Percentiles rank a stretch among this genome's conserved stretches.
phyloP scores from a whole-genome alignment of 2,329 filamentous ascomycete species.

The Aspergillus sergii region DNA sequence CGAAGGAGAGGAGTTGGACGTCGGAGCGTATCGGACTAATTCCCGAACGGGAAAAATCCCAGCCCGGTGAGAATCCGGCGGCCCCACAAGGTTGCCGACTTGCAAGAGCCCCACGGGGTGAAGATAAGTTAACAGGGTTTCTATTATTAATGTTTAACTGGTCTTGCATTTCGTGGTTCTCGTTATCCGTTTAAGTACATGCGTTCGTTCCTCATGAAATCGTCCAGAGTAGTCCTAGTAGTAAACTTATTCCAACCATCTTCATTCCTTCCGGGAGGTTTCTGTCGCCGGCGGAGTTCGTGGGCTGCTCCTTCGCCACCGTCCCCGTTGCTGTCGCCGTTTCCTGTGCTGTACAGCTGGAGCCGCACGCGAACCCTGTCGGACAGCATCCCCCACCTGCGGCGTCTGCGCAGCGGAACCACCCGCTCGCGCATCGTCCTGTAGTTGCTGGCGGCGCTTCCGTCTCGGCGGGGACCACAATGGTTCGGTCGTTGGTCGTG shows the following conservation, averaged over 20 bases:
- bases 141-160: neutral
- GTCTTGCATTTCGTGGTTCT: neutral
- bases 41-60: conserved; percentile 15
- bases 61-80: neutral
- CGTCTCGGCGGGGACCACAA: conserved; percentile 63
- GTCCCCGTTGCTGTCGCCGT: conserved; percentile 58
- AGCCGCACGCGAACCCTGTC: conserved; percentile 71
- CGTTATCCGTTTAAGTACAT: neutral
- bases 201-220: neutral
- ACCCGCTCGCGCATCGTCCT: conserved; percentile 71
- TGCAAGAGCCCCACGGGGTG: conserved; percentile 8
- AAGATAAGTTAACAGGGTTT: neutral
- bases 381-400: conserved; percentile 83
- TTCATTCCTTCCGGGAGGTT: conserved; percentile 4
- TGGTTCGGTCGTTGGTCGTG: conserved; percentile 65
- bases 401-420: conserved; percentile 71
- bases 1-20: neutral
- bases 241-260: conserved; percentile 9
- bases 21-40: conserved; percentile 10
- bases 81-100: conserved; percentile 6
- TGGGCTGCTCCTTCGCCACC: conserved; percentile 42
- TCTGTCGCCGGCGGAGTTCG: conserved; percentile 17
- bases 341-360: conserved; percentile 66
- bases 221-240: conserved; percentile 14
- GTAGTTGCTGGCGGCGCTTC: conserved; percentile 35